Percentiles rank a stretch among this genome's conserved stretches.
Conservation (phyloP, 768 basidiomycete species). For the Boletus vermiculosoides region DNA sequence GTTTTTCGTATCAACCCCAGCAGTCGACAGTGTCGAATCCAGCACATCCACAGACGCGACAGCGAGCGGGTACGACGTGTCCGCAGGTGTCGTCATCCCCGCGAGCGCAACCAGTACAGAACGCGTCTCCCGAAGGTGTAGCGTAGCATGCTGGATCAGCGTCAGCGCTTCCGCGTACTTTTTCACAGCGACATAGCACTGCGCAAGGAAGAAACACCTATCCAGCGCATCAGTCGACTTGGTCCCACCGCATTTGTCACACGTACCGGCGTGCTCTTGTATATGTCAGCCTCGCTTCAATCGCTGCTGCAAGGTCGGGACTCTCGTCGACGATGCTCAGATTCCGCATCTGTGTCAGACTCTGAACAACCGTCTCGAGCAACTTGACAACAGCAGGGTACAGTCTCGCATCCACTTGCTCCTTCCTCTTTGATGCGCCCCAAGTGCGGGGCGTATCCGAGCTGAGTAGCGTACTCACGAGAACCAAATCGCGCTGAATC, state of each 20-base stretch:
- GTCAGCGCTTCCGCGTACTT: slow-evolving; percentile 71
- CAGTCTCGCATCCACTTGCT: slow-evolving; percentile 65
- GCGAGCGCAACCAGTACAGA: slow-evolving; percentile 50
- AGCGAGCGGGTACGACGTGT: slow-evolving; percentile 55
- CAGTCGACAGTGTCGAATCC: slow-evolving; percentile 48
- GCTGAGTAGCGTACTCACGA: slow-evolving; percentile 63
- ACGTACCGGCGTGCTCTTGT: slow-evolving; percentile 71
- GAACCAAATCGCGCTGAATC: slow-evolving; percentile 83
- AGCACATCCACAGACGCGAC: slow-evolving; percentile 45
- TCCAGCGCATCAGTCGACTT: slow-evolving; percentile 2
- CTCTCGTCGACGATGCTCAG: slow-evolving; percentile 87
- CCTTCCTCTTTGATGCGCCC: slow-evolving; percentile 33
- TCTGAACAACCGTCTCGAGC: slow-evolving; percentile 82
- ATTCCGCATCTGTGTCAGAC: slow-evolving; percentile 77
- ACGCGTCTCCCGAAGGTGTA: slow-evolving; percentile 73
- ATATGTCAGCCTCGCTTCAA: slow-evolving; percentile 73
- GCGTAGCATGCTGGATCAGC: slow-evolving; percentile 65
- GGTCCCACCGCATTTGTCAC: not conserved
- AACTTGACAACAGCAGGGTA: slow-evolving; percentile 88
- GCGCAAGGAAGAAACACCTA: slow-evolving; percentile 75
- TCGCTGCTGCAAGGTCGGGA: slow-evolving; percentile 73
- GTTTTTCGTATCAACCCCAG: slow-evolving; percentile 55
- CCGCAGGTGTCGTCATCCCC: slow-evolving; percentile 39
- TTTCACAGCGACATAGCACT: slow-evolving; percentile 68
- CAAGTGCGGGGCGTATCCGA: slow-evolving; percentile 37